A percentile compares a stretch with the other conserved stretches of the same genome.
Conservation (phyloP, 108 stramenopile species). For the Skeletonema costatum region DNA sequence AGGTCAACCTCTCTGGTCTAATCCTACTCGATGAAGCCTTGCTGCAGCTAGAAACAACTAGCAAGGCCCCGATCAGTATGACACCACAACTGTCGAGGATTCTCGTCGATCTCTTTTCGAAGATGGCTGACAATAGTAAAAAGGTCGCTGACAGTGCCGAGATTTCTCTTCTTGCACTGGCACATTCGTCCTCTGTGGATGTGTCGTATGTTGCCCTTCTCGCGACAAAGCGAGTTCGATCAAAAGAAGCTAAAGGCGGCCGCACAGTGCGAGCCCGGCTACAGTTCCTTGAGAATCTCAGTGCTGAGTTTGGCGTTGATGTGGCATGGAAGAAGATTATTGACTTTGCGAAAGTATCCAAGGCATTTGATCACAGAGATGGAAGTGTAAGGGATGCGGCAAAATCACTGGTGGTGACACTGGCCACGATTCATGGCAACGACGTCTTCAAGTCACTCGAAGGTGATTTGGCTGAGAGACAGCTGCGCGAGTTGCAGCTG, state of each 20-base stretch:
- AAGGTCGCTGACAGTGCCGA: conserved; percentile 52
- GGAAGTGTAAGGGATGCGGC: conserved; percentile 38
- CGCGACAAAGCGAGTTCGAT: conserved; percentile 41
- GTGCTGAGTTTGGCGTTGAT: conserved; percentile 33
- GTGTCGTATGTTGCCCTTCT: conserved; percentile 12
- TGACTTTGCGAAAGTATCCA: conserved; percentile 33
- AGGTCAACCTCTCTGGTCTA: conserved; percentile 46
- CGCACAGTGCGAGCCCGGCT: conserved; percentile 32
- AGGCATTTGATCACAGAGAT: conserved; percentile 41
- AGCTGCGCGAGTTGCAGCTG: conserved; percentile 27
- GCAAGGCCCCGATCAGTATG: conserved; percentile 15
- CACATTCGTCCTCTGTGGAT: conserved; percentile 26
- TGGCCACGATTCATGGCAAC: conserved; percentile 34
- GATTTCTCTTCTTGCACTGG: conserved; percentile 38
- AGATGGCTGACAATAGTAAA: conserved; percentile 40
- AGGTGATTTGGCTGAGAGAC: conserved; percentile 30
- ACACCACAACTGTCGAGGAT: conserved; percentile 28
- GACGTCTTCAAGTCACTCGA: conserved; percentile 31
- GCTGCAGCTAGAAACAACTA: conserved; percentile 29
- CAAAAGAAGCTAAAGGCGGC: conserved; percentile 39
- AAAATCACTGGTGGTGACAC: conserved; percentile 30
- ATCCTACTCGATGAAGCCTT: conserved; percentile 49
- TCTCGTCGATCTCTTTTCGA: conserved; percentile 28
- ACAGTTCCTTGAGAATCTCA: conserved; percentile 32
- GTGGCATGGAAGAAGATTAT: conserved; percentile 31